Base-by-base conservation (phyloP, 306 rosid genomes). In the Crotalaria pallida region DNA sequence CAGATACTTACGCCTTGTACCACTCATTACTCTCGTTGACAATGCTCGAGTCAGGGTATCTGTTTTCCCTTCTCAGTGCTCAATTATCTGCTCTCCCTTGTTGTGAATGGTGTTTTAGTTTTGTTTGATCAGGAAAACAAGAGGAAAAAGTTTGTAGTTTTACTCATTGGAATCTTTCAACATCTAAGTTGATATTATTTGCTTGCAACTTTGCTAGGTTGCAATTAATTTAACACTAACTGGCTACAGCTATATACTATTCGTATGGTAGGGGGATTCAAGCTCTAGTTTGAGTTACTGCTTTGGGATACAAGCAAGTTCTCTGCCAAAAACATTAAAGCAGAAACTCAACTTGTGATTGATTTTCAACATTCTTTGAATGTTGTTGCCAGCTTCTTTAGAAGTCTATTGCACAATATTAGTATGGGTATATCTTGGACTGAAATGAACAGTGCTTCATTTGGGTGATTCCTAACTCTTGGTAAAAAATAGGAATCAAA, bases 11-110 rank as follows among this genome's bases (percentile, higher is more conserved):
- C 83, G 80, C 26, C 96, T 95, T 63, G 96, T 95, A 48, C 99
- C 97, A 61, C 88, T 95, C 57, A 95, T 95, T 78, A 86, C 96
- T 15, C 88, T 95, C 0, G 99, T 95, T 5, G 97, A 95, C 76
- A 91, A 91, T 76, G 70, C 86, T 80, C 85, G 98, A 79, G 92
- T 93, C 92, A 87, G 96, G 98, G 97, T 90, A 87, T 63, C 23
- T 50, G n/a, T 74, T 59, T 29, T 52, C 43, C 50, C 70, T 71
- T 66, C 72, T 6, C 19, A 21, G 7, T 69, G 58, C 43, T 73
- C 64, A n/a, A 6, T 19, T 53, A n/a, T 45, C 57, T 0, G 24
- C 15, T 71, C 3, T 52, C 34, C 41, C n/a, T 61, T 79, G 7
- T 8, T 47, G 7, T 5, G 58, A 34, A 58, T 43, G 10, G 23